A percentile compares a stretch with the other conserved stretches of the same genome.
These are phyloP conservation scores for Epithemia pelagica DNA, from an alignment of 108 stramenopile genomes.

Conservation along the genomic window DNA sequence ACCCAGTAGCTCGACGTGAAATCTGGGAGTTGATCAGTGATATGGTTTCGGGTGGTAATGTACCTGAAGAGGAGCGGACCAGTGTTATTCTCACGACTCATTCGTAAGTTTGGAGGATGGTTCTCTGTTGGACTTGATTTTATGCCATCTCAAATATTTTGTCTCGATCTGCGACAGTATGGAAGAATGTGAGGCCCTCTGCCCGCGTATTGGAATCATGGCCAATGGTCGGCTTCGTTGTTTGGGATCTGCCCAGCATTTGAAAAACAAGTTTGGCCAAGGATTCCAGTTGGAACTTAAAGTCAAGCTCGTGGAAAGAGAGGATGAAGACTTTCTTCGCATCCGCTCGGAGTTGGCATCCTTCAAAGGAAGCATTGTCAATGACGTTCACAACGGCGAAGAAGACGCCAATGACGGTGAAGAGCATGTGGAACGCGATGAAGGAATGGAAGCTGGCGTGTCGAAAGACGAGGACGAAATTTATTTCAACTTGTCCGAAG, in stretches of 20 bases:
- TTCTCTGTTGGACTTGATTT: no score
- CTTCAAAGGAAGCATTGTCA: slow-evolving; percentile 3
- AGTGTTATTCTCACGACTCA: slow-evolving; percentile 84
- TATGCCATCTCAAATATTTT: no score
- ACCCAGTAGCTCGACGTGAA: slow-evolving; percentile 75
- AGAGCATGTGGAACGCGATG: slow-evolving; percentile 6
- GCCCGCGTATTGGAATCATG: slow-evolving; percentile 96
- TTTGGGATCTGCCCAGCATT: slow-evolving; percentile 81
- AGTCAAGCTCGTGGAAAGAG: slow-evolving; percentile 33
- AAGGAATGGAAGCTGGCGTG: slow-evolving; percentile 4
- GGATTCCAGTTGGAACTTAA: slow-evolving; percentile 82
- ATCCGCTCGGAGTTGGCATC: slow-evolving; percentile 11
- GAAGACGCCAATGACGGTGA: slow-evolving; percentile 1
- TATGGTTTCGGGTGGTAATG: slow-evolving; percentile 56
- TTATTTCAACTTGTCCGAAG: slow-evolving; percentile 46
- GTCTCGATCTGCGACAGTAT: no score
- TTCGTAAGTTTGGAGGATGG: slow-evolving; percentile 13
- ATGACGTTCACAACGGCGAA: no score
- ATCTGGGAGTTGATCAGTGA: slow-evolving; percentile 75
- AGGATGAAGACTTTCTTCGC: slow-evolving; percentile 32
- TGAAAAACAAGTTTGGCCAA: slow-evolving; percentile 78
- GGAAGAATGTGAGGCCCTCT: slow-evolving; percentile 97
- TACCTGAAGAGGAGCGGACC: slow-evolving; percentile 40
- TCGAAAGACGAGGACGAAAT: slow-evolving; percentile 23
- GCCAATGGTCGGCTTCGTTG: slow-evolving; percentile 84